Base-by-base conservation (phyloP, 2,329 filamentous ascomycete species). In the Neospermospora avenae region DNA sequence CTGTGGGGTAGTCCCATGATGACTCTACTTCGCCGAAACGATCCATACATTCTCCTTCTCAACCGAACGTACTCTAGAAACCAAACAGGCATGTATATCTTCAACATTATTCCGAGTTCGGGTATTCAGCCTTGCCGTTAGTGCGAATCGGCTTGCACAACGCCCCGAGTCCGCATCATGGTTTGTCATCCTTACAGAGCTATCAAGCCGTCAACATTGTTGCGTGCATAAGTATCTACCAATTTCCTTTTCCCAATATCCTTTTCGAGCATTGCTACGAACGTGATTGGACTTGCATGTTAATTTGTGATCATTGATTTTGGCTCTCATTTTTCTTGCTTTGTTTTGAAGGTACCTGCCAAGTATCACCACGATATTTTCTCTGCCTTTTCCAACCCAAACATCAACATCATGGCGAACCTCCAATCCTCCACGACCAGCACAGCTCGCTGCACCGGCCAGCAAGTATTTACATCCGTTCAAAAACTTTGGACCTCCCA, bases 401-500 rank as follows among this genome's bases (percentile, higher is more conserved):
- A 11, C 18, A 37, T 34, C 46, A 49, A 34, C 45, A 28, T 18
- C 22, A 63, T 63, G 61, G 52, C 61, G 11, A 25, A 18, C 16
- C 1, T n/a, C 4, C 45, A 42, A 16, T 24, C 20, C 5, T 20
- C 52, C 20, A 53, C 8, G 44, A 24, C 55, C 25, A 42, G 20
- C 49, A 41, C 58, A 37, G 20, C 41, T 14, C 20, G 39, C n/a
- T 39, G 37, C 35, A 18, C 16, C n/a, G 39, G 45, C 13, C 57
- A 44, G 28, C 49, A 52, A 49, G 49, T 51, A 20, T 59, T 58
- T 37, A 48, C 35, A 20, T 52, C 54, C 22, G 18, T 65, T 18
- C 39, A 53, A 7, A 60, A 61, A 11, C 34, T 65, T 24, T 63
- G 58, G 56, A 59, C 48, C 13, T 25, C 44, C 16, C 37, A 53